A percentile compares a stretch with the other conserved stretches of the same genome.
phyloP scores from a whole-genome alignment of 345 rosid genomes.

The Noccaea bulbosa region DNA sequence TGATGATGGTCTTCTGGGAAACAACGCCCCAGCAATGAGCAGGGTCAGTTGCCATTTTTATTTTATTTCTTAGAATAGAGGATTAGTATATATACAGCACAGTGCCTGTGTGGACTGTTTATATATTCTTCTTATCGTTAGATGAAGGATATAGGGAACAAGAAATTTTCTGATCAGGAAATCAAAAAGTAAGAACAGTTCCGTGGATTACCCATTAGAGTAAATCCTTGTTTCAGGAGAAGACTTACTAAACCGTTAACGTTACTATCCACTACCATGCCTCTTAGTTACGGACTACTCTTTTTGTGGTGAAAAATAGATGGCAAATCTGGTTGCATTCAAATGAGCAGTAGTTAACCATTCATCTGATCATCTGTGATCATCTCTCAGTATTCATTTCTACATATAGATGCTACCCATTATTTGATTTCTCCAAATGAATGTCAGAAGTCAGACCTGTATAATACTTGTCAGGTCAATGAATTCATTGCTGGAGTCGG shows the following conservation, averaged over 20 bases:
- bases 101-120: conserved; percentile 4
- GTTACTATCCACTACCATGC: conserved; percentile 18
- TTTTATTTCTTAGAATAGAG: conserved; percentile 1
- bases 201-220: conserved; percentile 1
- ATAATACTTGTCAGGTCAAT: conserved; percentile 65
- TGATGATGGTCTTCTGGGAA: conserved; percentile 85
- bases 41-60: conserved; percentile 58
- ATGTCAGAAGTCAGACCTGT: conserved; percentile 35
- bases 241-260: conserved; percentile 20
- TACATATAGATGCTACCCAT: conserved; percentile 1
- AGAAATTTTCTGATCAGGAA: conserved; percentile 3
- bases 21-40: conserved; percentile 90
- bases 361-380: conserved; percentile 30
- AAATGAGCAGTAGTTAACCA: conserved; percentile 7
- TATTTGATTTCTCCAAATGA: conserved; percentile 6
- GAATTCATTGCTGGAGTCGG: conserved; percentile 97
- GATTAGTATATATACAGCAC: conserved; percentile 14
- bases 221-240: conserved; percentile 11
- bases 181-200: conserved; percentile 25
- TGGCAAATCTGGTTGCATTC: conserved; percentile 15
- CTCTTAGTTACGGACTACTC: conserved; percentile 21
- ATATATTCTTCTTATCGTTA: conserved; percentile 1
- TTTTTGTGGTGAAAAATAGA: conserved; percentile 13
- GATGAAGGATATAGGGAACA: conserved; percentile 12
- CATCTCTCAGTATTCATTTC: conserved; percentile 15